phyloP scores from a whole-genome alignment of 208 protist species.

The Phytomonas sp. region DNA sequence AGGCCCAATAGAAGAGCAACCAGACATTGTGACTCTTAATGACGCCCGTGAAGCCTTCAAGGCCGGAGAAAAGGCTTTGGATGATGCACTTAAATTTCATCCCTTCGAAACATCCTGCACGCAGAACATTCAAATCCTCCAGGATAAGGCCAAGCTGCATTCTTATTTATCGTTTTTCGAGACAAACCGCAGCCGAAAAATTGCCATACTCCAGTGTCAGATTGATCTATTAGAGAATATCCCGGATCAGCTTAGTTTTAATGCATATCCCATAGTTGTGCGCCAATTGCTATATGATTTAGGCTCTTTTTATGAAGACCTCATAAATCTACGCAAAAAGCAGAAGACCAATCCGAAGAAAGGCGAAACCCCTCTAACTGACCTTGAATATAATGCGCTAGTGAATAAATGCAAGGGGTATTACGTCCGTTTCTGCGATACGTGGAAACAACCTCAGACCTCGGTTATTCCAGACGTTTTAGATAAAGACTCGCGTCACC shows the following conservation, averaged over 20 bases:
- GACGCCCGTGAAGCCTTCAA: conserved; percentile 75
- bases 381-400: conserved; percentile 62
- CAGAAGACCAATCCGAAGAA: conserved; percentile 34
- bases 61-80: conserved; percentile 46
- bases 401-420: conserved; percentile 37
- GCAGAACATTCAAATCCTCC: conserved; percentile 69
- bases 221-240: conserved; percentile 54
- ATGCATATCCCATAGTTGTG: conserved; percentile 74
- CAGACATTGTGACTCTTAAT: conserved; percentile 49
- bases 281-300: conserved; percentile 83
- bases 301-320: conserved; percentile 60
- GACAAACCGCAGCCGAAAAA: conserved; percentile 33
- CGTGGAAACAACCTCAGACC: conserved; percentile 55
- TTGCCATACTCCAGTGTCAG: conserved; percentile 75
- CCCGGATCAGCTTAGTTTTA: conserved; percentile 77
- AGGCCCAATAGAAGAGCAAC: conserved; percentile 19
- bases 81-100: conserved; percentile 67
- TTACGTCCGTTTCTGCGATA: conserved; percentile 72
- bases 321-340: conserved; percentile 50
- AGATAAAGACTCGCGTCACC: conserved; percentile 57
- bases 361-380: conserved; percentile 54
- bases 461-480: conserved; percentile 38
- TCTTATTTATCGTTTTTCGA: conserved; percentile 57
- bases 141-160: conserved; percentile 65
- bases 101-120: conserved; percentile 79